These are phyloP conservation scores for Colletotrichum cereale DNA, from an alignment of 2,329 filamentous ascomycete species.

Conservation along the genomic window DNA sequence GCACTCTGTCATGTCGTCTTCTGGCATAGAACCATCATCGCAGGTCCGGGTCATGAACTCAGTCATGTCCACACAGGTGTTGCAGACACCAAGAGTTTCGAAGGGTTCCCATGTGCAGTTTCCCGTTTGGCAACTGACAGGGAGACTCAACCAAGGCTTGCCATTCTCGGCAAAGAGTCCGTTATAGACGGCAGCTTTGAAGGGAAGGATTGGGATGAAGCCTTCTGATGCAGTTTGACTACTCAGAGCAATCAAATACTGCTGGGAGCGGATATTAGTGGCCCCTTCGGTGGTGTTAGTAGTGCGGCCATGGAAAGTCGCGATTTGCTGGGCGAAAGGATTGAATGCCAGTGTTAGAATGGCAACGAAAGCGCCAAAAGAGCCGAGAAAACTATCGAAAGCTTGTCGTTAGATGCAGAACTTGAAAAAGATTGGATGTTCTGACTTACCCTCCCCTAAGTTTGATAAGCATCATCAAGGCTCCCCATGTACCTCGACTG, in stretches of 20 bases:
- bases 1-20: slow-evolving; percentile 41
- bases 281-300: slow-evolving; percentile 42
- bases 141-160: slow-evolving; percentile 41
- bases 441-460: slow-evolving; percentile 47
- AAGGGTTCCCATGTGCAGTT: slow-evolving; percentile 44
- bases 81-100: slow-evolving; percentile 43
- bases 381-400: slow-evolving; percentile 44
- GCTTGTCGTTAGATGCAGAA: background rate
- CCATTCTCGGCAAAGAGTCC: slow-evolving; percentile 51
- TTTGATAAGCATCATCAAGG: slow-evolving; percentile 46
- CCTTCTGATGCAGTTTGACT: slow-evolving; percentile 43
- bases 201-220: slow-evolving; percentile 49
- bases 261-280: slow-evolving; percentile 45
- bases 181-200: slow-evolving; percentile 51
- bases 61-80: slow-evolving; percentile 43
- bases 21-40: slow-evolving; percentile 13
- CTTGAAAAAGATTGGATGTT: background rate
- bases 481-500: slow-evolving; percentile 49
- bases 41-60: slow-evolving; percentile 47
- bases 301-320: slow-evolving; percentile 45
- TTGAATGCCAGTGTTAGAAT: slow-evolving; percentile 47
- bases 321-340: slow-evolving; percentile 50
- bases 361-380: slow-evolving; percentile 47
- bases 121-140: slow-evolving; percentile 39
- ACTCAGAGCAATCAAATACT: slow-evolving; percentile 47